Evolutionary conservation across 768 basidiomycete species (phyloP), one percentile per base, ranked within the genome.

Genomic region (Mrakia blollopis): DNA sequence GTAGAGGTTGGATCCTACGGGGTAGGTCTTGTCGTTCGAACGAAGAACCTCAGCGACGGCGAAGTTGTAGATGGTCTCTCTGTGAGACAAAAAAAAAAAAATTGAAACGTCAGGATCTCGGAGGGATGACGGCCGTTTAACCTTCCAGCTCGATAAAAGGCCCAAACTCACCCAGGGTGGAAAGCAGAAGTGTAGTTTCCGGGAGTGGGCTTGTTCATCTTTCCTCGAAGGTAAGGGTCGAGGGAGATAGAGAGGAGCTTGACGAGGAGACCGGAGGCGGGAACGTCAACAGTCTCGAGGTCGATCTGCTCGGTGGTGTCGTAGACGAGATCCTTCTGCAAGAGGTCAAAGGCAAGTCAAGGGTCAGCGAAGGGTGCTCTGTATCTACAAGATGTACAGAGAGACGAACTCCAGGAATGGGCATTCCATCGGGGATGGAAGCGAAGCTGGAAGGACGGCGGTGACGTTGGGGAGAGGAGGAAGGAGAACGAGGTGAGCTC

Each of bases 221-320:
- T 72, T 28, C 71, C 71, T 10, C 71, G 28, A 30, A 87, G 37
- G 78, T 86, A 87, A 0, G 87, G 87, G 71, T 88, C 88, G 57
- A 88, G 80, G 23, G 85, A 85, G 23, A 88, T 79, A 8, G 83
- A 85, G 23, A 89, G 84, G 0, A 85, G 85, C 81, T 89, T 89
- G 79, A 88, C 63, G 11, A 89, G 80, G 74, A 88, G 80, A 14
- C 61, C 37, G 0, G 87, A 87, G 0, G 81, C 60, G 88, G 80
- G 1, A 85, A 81, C 16, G 16, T 50, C 47, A 0, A 85, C 85
- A 39, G 80, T 85, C 25, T 88, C 87, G 28, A 86, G 79, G 79
- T 89, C 88, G 79, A 89, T 89, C 0, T 83, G 85, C 73, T 85
- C 80, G n/a, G 68, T 32, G 6, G 76, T 82, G 75, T 89, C 87